Evolutionary conservation across 2,329 filamentous ascomycete genomes (phyloP).

Genomic region (Botryotinia narcissicola): DNA sequence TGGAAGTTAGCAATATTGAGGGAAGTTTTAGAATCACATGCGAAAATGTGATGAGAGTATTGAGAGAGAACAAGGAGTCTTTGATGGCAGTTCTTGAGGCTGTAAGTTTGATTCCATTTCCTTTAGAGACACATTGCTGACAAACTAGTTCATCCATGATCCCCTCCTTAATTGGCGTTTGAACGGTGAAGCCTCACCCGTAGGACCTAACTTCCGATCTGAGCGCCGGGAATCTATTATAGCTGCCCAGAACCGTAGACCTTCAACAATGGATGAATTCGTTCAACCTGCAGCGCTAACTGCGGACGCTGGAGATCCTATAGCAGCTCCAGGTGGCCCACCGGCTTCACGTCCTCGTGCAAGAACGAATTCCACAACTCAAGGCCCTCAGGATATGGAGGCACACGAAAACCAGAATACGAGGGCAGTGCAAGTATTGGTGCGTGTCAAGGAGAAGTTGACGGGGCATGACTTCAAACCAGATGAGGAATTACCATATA

Average conservation of each 20-base stretch:
- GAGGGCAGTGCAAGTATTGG: conserved; percentile 84
- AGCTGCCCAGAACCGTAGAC: conserved; percentile 52
- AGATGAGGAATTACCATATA: conserved; percentile 77
- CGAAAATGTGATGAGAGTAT: conserved; percentile 95
- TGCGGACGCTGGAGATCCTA: conserved; percentile 44
- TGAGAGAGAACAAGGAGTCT: conserved; percentile 96
- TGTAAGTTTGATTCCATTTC: conserved; percentile 55
- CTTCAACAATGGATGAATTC: conserved; percentile 66
- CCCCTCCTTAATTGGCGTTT: conserved; percentile 98
- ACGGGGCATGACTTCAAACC: conserved; percentile 90
- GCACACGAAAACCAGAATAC: conserved; percentile 84
- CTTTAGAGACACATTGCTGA: conserved; percentile 21
- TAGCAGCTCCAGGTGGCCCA: conserved; percentile 43
- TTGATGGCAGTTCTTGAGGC: conserved; percentile 98
- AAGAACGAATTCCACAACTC: conserved; percentile 58
- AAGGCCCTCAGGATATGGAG: conserved; percentile 43
- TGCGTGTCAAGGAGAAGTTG: conserved; percentile 90
- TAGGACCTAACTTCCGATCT: conserved; percentile 64
- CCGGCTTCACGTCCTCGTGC: conserved; percentile 52
- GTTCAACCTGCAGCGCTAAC: conserved; percentile 56
- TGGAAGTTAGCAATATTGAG: conserved; percentile 99
- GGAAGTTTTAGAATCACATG: conserved; percentile 97
- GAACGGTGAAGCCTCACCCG: conserved; percentile 58
- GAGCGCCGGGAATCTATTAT: conserved; percentile 55
- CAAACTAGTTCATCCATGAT: conserved; percentile 88